phyloP scores from a whole-genome alignment of 495 filamentous ascomycete species.

The Xylaria grammica region DNA sequence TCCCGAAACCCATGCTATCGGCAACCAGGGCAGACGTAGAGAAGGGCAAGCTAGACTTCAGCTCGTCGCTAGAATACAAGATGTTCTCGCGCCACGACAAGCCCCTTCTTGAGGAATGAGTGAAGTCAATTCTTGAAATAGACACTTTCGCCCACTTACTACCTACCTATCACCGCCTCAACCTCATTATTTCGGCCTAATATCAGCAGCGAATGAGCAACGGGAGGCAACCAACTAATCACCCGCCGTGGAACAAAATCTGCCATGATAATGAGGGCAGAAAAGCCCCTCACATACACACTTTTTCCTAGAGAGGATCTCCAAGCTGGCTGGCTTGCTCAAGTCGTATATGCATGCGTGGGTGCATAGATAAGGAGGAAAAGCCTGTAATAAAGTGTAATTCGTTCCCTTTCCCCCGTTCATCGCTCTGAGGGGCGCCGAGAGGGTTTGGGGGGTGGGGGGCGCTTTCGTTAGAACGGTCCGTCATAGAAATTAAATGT shows the following conservation, averaged over 20 bases:
- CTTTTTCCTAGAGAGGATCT: neutral
- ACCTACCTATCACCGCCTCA: neutral
- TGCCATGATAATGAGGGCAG: no score
- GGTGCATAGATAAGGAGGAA: neutral
- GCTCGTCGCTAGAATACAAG: slow-evolving; percentile 70
- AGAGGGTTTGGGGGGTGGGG: no score
- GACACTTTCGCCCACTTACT: neutral
- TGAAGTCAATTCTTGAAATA: neutral
- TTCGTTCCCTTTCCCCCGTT: neutral
- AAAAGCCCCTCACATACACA: neutral
- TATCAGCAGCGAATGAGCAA: no score
- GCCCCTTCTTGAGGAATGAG: slow-evolving; percentile 30
- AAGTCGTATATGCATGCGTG: neutral
- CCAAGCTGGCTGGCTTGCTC: neutral
- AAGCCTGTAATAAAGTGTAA: slow-evolving; percentile 3
- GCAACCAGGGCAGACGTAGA: slow-evolving; percentile 79
- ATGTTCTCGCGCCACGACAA: slow-evolving; percentile 73
- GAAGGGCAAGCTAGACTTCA: slow-evolving; percentile 71
- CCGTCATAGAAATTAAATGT: slow-evolving; percentile 4
- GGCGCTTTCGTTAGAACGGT: no score
- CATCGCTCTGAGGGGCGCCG: no score
- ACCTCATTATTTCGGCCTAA: neutral
- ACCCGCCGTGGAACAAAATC: no score
- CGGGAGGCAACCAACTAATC: no score
- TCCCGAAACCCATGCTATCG: slow-evolving; percentile 74